A percentile compares a stretch with the other conserved stretches of the same genome.
phyloP scores from a whole-genome alignment of 192 early-diverging fungal species.

The Dissophora globulifera region DNA sequence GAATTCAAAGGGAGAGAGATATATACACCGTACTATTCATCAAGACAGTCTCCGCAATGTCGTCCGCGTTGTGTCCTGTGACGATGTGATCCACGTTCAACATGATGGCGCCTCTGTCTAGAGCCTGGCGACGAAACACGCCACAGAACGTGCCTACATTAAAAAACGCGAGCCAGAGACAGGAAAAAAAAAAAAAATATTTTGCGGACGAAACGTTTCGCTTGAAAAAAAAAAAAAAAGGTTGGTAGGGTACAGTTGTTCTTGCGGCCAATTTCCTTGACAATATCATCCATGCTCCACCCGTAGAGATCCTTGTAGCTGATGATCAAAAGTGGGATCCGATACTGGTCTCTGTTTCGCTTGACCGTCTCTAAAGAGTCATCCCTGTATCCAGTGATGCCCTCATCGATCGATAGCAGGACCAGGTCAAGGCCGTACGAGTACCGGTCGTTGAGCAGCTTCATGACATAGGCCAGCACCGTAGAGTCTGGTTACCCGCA shows the following conservation, averaged over 20 bases:
- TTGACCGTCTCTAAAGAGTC: constrained; percentile 99
- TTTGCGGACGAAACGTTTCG: too few relatives aligned
- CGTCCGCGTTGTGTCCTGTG: constrained; percentile 99
- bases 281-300: constrained; percentile 99
- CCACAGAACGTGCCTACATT: constrained; percentile 94
- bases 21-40: constrained; percentile 85
- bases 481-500: constrained; percentile 85
- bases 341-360: constrained; percentile 93
- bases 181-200: too few relatives aligned
- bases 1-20: too few relatives aligned
- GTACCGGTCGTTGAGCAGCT: constrained; percentile 91
- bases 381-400: constrained; percentile 97
- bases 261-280: constrained; percentile 92
- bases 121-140: constrained; percentile 96
- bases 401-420: constrained; percentile 96
- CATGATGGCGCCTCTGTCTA: constrained; percentile 94
- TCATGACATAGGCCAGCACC: constrained; percentile 95
- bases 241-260: constrained; percentile 97
- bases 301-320: constrained; percentile 96
- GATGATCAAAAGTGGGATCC: constrained; percentile 91
- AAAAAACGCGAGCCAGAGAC: too few relatives aligned
- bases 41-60: constrained; percentile 97
- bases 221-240: too few relatives aligned
- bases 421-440: constrained; percentile 91
- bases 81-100: constrained; percentile 95